A percentile compares a stretch with the other conserved stretches of the same genome.
Conservation (phyloP, 768 basidiomycete genomes). For the Pisolithus orientalis region DNA sequence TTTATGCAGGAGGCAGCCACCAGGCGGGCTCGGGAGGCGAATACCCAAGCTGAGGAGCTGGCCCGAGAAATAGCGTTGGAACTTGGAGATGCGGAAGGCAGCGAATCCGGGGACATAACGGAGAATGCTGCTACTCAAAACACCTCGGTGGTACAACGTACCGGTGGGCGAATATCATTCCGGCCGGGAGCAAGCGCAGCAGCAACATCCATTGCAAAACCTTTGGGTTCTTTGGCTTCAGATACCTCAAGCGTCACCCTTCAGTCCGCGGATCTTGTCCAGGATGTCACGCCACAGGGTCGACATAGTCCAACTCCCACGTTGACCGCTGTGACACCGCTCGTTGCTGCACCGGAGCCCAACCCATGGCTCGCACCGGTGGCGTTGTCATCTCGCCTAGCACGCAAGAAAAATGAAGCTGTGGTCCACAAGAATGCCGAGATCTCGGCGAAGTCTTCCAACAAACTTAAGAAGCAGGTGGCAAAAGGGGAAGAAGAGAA, state of each 20-base stretch:
- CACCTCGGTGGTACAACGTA: slow-evolving; percentile 40
- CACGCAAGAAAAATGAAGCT: slow-evolving; percentile 70
- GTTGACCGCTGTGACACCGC: slow-evolving; percentile 8
- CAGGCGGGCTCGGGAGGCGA: slow-evolving; percentile 49
- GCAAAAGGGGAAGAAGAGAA: slow-evolving; percentile 52
- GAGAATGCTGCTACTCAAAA: slow-evolving; percentile 28
- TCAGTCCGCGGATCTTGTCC: slow-evolving; percentile 49
- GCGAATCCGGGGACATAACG: slow-evolving; percentile 21
- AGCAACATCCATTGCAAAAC: slow-evolving; percentile 1
- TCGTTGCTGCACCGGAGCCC: slow-evolving; percentile 6
- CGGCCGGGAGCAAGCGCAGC: slow-evolving; percentile 40
- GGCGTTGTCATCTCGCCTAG: slow-evolving; percentile 34
- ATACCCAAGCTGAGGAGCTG: slow-evolving; percentile 67
- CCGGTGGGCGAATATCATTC: slow-evolving; percentile 61
- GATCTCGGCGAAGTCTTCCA: slow-evolving; percentile 57
- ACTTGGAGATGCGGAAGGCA: slow-evolving; percentile 27
- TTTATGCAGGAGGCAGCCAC: slow-evolving; percentile 95
- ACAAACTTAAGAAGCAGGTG: slow-evolving; percentile 63
- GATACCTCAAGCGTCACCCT: slow-evolving; percentile 68
- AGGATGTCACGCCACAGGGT: slow-evolving; percentile 18
- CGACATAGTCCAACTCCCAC: slow-evolving; percentile 13
- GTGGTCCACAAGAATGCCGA: slow-evolving; percentile 63
- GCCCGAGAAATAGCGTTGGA: slow-evolving; percentile 56
- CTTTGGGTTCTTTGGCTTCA: slow-evolving; percentile 32
- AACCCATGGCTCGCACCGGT: slow-evolving; percentile 80